Evolutionary conservation across 352 stramenopile species (phyloP).

Genomic region (Globisporangium viniferum): DNA sequence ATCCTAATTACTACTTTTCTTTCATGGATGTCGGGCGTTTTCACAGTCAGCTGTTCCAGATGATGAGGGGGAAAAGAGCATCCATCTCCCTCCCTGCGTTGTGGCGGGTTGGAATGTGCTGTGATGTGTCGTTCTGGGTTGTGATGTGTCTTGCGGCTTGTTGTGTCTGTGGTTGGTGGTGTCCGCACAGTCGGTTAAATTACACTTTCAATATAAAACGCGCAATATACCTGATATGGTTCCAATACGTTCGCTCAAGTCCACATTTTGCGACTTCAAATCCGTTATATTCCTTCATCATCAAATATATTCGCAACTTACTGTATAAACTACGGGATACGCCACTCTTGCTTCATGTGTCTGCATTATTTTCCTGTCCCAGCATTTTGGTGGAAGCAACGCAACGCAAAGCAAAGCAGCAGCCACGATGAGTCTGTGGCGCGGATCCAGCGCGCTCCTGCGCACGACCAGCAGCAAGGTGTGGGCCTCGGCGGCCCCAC

Average conservation of each 20-base stretch:
- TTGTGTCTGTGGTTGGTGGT: background rate
- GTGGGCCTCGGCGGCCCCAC: slow-evolving; percentile 13
- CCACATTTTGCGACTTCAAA: background rate
- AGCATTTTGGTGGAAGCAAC: slow-evolving; percentile 9
- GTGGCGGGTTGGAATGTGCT: too few relatives aligned
- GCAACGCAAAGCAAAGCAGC: slow-evolving; percentile 3
- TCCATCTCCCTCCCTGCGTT: background rate
- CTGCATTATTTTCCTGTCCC: background rate
- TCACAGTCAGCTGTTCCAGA: background rate
- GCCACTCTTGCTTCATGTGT: too few relatives aligned
- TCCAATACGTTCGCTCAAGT: background rate
- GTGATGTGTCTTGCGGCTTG: background rate
- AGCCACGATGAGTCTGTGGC: slow-evolving; percentile 22
- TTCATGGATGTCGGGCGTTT: background rate
- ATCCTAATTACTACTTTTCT: too few relatives aligned
- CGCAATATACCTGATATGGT: background rate
- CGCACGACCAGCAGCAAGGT: slow-evolving; percentile 13
- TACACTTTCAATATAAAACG: background rate
- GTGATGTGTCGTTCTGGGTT: too few relatives aligned
- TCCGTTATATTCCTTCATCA: background rate
- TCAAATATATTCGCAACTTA: background rate
- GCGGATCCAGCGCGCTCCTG: slow-evolving; percentile 29
- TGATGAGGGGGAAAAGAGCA: slow-evolving; percentile 2
- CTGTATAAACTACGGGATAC: background rate
- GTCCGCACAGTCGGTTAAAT: background rate